These are phyloP conservation scores for Botryosphaeria dothidea DNA, from an alignment of 2,329 filamentous ascomycete genomes.

Conservation along the genomic window DNA sequence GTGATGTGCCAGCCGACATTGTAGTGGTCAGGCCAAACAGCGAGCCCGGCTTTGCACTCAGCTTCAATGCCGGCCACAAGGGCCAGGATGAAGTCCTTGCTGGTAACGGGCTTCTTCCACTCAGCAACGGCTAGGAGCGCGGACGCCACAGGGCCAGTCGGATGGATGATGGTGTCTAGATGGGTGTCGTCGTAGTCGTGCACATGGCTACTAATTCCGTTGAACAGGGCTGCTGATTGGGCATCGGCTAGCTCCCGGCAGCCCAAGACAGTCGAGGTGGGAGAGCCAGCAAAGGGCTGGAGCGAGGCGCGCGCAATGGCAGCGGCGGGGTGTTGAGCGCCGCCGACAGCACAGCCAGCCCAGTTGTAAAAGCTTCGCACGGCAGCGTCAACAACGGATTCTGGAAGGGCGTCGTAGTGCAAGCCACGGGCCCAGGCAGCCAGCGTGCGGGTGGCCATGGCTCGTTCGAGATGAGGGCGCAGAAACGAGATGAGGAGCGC, in stretches of 20 bases:
- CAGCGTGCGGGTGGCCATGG: conserved; percentile 50
- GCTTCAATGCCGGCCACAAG: conserved; percentile 55
- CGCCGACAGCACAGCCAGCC: conserved; percentile 55
- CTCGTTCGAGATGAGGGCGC: conserved; percentile 7
- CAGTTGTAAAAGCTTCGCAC: conserved; percentile 56
- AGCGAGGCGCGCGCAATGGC: conserved; percentile 39
- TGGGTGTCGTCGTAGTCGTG: conserved; percentile 61
- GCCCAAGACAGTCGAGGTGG: conserved; percentile 41
- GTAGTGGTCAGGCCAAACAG: conserved; percentile 57
- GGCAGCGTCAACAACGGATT: conserved; percentile 45
- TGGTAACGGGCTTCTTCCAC: conserved; percentile 41
- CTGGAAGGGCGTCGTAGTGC: conserved; percentile 43
- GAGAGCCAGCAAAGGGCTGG: conserved; percentile 38
- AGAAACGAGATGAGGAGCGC: neutral
- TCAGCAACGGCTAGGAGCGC: conserved; percentile 53
- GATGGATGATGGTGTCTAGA: conserved; percentile 58
- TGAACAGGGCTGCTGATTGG: conserved; percentile 53
- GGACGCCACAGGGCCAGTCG: conserved; percentile 52
- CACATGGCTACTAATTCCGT: conserved; percentile 58
- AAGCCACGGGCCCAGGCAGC: conserved; percentile 51
- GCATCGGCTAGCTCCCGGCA: conserved; percentile 39
- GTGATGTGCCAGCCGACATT: conserved; percentile 60
- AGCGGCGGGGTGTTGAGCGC: conserved; percentile 49
- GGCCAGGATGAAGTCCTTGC: conserved; percentile 52
- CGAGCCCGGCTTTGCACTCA: conserved; percentile 54